These are phyloP conservation scores for Leucogyrophana mollusca DNA, from an alignment of 768 basidiomycete species.

Conservation along the genomic window DNA sequence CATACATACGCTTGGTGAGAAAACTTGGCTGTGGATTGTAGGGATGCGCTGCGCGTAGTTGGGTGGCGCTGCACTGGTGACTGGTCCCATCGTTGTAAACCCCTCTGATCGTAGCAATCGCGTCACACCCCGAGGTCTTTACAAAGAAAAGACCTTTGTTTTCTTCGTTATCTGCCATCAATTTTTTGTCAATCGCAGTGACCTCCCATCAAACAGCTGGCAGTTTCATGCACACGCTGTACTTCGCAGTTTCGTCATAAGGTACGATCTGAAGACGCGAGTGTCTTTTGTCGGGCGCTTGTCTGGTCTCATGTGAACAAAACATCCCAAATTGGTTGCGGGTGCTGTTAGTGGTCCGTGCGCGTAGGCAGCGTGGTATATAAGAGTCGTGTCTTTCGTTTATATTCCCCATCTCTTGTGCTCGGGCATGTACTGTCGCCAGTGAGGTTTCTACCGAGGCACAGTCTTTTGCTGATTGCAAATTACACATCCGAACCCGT, in stretches of 20 bases:
- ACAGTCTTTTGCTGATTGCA: slow-evolving; percentile 93
- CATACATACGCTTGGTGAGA: no score
- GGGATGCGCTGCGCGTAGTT: no score
- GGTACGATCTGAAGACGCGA: no score
- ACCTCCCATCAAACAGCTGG: no score
- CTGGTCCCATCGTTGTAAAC: not conserved
- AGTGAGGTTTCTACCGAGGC: slow-evolving; percentile 96
- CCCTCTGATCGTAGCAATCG: not conserved
- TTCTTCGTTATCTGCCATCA: not conserved
- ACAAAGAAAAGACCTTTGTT: not conserved
- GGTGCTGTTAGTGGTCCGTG: slow-evolving; percentile 46
- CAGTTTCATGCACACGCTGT: no score
- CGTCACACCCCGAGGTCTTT: not conserved
- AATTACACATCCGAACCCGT: slow-evolving; percentile 96
- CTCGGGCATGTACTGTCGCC: slow-evolving; percentile 94
- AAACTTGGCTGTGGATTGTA: no score
- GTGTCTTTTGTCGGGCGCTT: no score
- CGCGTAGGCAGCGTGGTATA: slow-evolving; percentile 38
- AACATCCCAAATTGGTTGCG: no score
- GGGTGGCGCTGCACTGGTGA: not conserved
- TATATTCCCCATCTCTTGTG: slow-evolving; percentile 84
- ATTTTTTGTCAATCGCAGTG: no score
- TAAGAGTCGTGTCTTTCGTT: slow-evolving; percentile 8
- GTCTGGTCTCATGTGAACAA: no score
- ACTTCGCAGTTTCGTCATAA: no score